Base-by-base conservation (phyloP, 2,329 filamentous ascomycete genomes). In the Herpotrichia juniperi region DNA sequence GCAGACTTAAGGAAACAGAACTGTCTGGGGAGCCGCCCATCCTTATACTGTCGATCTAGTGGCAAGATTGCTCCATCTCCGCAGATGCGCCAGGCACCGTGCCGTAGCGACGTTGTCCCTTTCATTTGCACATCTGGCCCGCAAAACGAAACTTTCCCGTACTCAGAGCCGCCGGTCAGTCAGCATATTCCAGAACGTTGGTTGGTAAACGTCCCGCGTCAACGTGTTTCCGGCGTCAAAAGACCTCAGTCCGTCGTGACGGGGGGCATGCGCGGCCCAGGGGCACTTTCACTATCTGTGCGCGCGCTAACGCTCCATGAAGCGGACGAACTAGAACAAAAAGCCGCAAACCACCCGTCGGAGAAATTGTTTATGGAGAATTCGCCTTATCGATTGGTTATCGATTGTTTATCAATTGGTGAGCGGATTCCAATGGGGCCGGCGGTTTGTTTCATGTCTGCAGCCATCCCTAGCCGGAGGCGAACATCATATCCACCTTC, bases 1-100 rank as follows among this genome's bases (percentile, higher is more conserved):
- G 50, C 50, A 53, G 50, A 53, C 50, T 49, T 49, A 31, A 32
- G 12, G 46, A 30, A 19, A 25, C 37, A 25, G 7, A 40, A 40
- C 5, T 3, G 37, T 10, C 19, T 24, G 11, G 37, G 40, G 22
- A n/a, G n/a, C n/a, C 37, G 37, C 6, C 11, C n/a, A n/a, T 14
- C 37, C 37, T 40, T 40, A 40, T 40, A 40, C 21, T 21, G n/a
- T 24, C 9, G 3, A 12, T 11, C 8, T 40, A 3, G 37, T 40
- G 37, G 37, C 37, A 40, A 40, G 37, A 40, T 40, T 40, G 19
- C 37, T 8, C 37, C 21, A 14, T 40, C 37, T 40, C 37, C 37
- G 37, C 19, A 40, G 9, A 3, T 37, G 34, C 34, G 17, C 34
- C 34, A 21, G n/a, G n/a, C n/a, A n/a, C n/a, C n/a, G 12, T 14